Base-by-base conservation (phyloP, 768 basidiomycete genomes). In the Russula ochroleuca region DNA sequence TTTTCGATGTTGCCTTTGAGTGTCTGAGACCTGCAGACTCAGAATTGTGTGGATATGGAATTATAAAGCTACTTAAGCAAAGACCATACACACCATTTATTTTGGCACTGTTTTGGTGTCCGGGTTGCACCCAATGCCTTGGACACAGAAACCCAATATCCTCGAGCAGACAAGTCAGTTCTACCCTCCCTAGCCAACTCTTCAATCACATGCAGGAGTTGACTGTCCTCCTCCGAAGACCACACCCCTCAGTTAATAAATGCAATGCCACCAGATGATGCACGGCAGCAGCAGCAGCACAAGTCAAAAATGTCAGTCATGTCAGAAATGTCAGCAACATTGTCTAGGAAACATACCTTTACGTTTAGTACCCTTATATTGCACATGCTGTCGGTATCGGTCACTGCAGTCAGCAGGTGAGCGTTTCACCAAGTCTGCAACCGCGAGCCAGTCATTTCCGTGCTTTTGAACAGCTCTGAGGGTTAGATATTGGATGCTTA, bases 31-130 rank as follows among this genome's bases (percentile, higher is more conserved):
- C 54, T 55, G 54, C n/a, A n/a, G n/a, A n/a, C n/a, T n/a, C n/a
- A n/a, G n/a, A n/a, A n/a, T n/a, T n/a, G n/a, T n/a, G n/a, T n/a
- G n/a, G n/a, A n/a, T n/a, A n/a, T n/a, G n/a, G n/a, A n/a, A n/a
- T n/a, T n/a, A n/a, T n/a, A n/a, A n/a, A n/a, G n/a, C n/a, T n/a
- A n/a, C n/a, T n/a, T n/a, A n/a, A n/a, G n/a, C n/a, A n/a, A n/a
- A n/a, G n/a, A n/a, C n/a, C n/a, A n/a, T 21, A 55, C 33, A 54
- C 23, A 38, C 37, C 53, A 54, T 54, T 54, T 54, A 25, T 11
- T 54, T 17, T 8, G 37, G 17, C 51, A 52, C 31, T 52, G 51
- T 33, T 52, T 52, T 13, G 31, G 51, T 35, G 51, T 52, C 8
- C 53, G 23, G 21, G 14, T 56, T 5, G 17, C 40, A 17, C 40